Base-by-base conservation (phyloP, 208 protist genomes). In the Plasmodiophora brassicae region DNA sequence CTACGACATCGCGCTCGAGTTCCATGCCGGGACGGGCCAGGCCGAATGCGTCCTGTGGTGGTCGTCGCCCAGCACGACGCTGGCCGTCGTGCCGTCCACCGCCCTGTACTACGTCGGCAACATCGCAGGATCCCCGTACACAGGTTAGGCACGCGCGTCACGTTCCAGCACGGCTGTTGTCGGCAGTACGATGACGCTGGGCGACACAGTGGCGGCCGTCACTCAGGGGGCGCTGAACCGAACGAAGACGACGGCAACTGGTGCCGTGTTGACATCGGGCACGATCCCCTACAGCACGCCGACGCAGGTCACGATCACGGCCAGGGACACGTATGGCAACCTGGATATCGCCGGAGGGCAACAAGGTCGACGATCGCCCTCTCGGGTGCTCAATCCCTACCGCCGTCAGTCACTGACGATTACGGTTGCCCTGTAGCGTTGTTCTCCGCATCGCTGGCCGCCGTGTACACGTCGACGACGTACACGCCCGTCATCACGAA, bases 261-360 rank as follows among this genome's bases (percentile, higher is more conserved):
- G 84, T 60, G 60, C 84, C 32, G 36, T 86, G 22, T 50, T 86
- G 1, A 86, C 72, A 0, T 90, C 88, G n/a, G 32, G 32, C 32
- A 78, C 65, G 5, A 78, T 78, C 41, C 65, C 65, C 5, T 14
- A 44, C 5, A 38, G 32, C 10, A 78, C 65, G 5, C 5, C 65
- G n/a, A 78, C 65, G 14, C 41, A n/a, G 36, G 71, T 90, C 45
- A 90, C 88, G 10, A 83, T 90, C 0, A 32, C 45, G 10, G 44
- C 85, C n/a, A 88, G 71, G 45, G 88, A 90, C 43, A 85, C 50
- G 54, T 88, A 88, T 60, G 88, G 88, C n/a, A 90, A 90, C 60
- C 38, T 90, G 41, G 65, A 78, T 78, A 78, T 38, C 5, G 5
- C 65, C 41, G 65, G 65, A 36, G 65, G 65, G n/a, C 5, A 78